phyloP scores from a whole-genome alignment of 2,329 filamentous ascomycete genomes.

The Pestalotiopsis sp. region DNA sequence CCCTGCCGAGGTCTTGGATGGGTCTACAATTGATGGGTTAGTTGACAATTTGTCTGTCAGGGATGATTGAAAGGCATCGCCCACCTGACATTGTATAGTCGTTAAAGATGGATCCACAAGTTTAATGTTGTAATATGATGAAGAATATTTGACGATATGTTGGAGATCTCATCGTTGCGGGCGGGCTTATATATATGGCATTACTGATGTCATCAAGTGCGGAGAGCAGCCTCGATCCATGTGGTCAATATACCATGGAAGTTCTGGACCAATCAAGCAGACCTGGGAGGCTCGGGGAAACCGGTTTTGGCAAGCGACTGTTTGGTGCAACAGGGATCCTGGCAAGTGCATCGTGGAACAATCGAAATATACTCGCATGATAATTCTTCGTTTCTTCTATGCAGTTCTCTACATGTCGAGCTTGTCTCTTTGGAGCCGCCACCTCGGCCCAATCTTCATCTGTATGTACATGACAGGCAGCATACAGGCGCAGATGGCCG shows the following conservation, averaged over 20 bases:
- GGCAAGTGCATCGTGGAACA: background rate
- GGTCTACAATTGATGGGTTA: background rate
- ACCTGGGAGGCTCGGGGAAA: background rate
- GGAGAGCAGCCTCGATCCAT: background rate
- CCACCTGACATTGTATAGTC: background rate
- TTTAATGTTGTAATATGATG: background rate
- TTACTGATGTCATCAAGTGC: background rate
- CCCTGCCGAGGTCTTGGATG: background rate
- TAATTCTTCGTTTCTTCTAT: too few relatives aligned
- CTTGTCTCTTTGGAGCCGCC: constrained; percentile 15
- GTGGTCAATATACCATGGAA: background rate
- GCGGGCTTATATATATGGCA: background rate
- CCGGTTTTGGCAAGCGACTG: background rate
- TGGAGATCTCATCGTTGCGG: background rate
- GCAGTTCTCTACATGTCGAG: background rate
- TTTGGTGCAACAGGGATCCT: background rate
- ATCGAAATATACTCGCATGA: too few relatives aligned
- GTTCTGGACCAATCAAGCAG: background rate
- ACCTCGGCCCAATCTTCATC: constrained; percentile 24
- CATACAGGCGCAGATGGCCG: constrained; percentile 19
- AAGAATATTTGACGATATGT: background rate
- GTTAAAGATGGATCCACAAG: background rate
- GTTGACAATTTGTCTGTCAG: background rate
- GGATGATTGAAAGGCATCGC: background rate
- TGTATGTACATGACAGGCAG: constrained; percentile 25